Base-by-base conservation (phyloP, 495 filamentous ascomycete genomes). In the Elaphomyces granulatus region DNA sequence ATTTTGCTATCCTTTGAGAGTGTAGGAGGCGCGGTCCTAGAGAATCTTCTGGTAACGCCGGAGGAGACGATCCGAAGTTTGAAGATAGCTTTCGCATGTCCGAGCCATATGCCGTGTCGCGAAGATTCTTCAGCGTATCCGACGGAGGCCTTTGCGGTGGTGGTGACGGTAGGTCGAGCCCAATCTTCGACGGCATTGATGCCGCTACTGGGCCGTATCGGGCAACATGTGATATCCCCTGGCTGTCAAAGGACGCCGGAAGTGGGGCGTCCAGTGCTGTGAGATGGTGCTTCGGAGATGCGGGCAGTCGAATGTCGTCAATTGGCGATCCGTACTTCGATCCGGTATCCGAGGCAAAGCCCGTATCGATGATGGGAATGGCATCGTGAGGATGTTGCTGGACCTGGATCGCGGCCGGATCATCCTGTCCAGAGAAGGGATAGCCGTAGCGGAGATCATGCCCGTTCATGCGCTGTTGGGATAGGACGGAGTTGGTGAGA, bases 161-260 rank as follows among this genome's bases (percentile, higher is more conserved):
- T 14, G 87, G 85, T 2, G 87, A 92, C 20, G 38, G 20, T 7
- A 65, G 46, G 35, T 94, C 90, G 42, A 94, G 59, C 8, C 85
- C 86, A 50, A 96, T 95, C 46, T 87, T 85, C 10, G 86, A 81
- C 1, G 90, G 90, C 23, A 98, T 79, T 1, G 90, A 96, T 6
- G 88, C 81, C 9, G 88, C 88, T 48, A 92, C 85, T 0, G 90
- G 85, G 1, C 85, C 92, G 52, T 86, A 83, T 37, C 87, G 74
- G 17, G 90, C 88, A 39, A 82, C 82, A 51, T 85, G 81, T 4
- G 87, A 94, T 15, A 94, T 83, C 32, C 90, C 90, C 48, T 96
- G 87, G 51, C 85, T 93, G 55, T 96, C 92, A 53, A 98, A 95
- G 1, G 90, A 96, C 8, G 85, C 86, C 7, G 90, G 90, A 17